Evolutionary conservation across 345 rosid genomes (phyloP), one percentile per base, ranked within the genome.

Genomic region (Eucalyptus grandis): DNA sequence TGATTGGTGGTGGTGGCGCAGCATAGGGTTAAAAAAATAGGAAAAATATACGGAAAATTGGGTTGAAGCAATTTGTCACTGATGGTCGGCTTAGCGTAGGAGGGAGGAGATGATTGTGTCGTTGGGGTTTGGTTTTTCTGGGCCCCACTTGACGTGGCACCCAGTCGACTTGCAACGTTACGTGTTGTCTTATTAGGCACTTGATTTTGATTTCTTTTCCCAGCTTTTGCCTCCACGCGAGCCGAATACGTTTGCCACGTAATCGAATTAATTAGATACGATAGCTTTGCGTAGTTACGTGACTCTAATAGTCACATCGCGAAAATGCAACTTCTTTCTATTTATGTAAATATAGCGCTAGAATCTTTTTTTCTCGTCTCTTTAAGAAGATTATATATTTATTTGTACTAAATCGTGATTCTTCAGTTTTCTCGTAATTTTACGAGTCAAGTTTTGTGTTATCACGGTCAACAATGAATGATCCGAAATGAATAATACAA

Each of bases 401-500:
- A 0, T 67, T n/a, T 13, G 2, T 67, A 31, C 1, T 31, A 1
- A 1, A 16, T 11, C 26, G 0, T 1, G 1, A 53, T 53, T 53
- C 11, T 53, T 4, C 0, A 9, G 4, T 8, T 5, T 3, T 56
- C 14, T 56, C 2, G 3, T 56, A 24, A 26, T 56, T 9, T 56
- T 56, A 19, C 3, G 1, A 5, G 6, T 4, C 30, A 1, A 22
- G 30, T 26, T 24, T 56, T 22, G 62, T 56, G 30, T 10, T 22
- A 24, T 24, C 3, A 56, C 0, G 12, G 0, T 56, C 0, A 24
- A 56, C 4, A 56, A 0, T 5, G 3, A 10, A 1, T 10, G 14
- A 56, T 24, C 1, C 62, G 2, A 26, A 24, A 56, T 2, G 9
- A 56, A 56, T 24, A 56, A 56, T 22, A 24, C 12, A 24, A 24